phyloP scores from a whole-genome alignment of 768 basidiomycete species.

The Hygrocybe punicea region DNA sequence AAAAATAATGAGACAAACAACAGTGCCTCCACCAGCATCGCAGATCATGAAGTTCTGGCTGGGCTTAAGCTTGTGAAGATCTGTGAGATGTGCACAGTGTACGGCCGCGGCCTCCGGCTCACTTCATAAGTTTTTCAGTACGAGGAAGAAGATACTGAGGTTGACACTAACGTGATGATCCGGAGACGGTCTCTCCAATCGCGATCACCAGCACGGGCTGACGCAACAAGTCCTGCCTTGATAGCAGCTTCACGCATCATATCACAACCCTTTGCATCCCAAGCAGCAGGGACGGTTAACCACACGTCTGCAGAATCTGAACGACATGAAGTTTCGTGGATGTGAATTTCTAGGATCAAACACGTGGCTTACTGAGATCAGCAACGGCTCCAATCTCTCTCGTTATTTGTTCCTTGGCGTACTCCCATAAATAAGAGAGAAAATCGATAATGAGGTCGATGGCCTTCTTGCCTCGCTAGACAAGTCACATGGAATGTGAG shows the following conservation, averaged over 20 bases:
- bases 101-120: slow-evolving; percentile 86
- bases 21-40: slow-evolving; percentile 71
- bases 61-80: slow-evolving; percentile 72
- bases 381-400: slow-evolving; percentile 83
- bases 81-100: slow-evolving; percentile 79
- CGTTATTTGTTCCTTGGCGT: slow-evolving; percentile 83
- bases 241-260: slow-evolving; percentile 86
- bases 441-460: slow-evolving; percentile 82
- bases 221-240: slow-evolving; percentile 73
- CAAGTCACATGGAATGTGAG: slow-evolving; percentile 10
- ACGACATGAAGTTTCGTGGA: slow-evolving; percentile 2
- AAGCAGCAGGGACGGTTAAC: slow-evolving; percentile 86
- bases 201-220: slow-evolving; percentile 62
- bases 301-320: slow-evolving; percentile 80
- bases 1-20: slow-evolving; percentile 1
- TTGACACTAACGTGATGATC: slow-evolving; percentile 64
- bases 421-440: slow-evolving; percentile 78
- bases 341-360: neutral
- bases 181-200: slow-evolving; percentile 77
- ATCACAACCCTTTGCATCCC: slow-evolving; percentile 83
- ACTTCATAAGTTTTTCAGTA: slow-evolving; percentile 7
- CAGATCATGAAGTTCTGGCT: slow-evolving; percentile 90
- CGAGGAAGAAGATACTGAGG: slow-evolving; percentile 1
- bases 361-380: slow-evolving; percentile 59
- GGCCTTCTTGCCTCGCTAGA: slow-evolving; percentile 68